Conservation (phyloP, 805 yeast species). For the Phaffomyces opuntiae region DNA sequence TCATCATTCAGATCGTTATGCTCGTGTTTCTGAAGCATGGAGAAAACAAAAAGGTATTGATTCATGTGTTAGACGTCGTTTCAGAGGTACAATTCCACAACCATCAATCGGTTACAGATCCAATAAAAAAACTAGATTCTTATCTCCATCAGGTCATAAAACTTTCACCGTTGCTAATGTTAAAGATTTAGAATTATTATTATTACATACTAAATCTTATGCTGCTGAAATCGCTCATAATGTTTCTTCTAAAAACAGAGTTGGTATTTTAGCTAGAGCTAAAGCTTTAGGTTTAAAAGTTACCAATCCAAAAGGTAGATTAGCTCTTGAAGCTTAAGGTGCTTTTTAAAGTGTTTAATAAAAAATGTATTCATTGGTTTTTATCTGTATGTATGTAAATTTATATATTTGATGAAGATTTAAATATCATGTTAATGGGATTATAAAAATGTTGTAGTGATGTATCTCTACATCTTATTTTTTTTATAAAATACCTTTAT, state of each 20-base stretch:
- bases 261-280: constrained; percentile 91
- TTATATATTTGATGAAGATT: too few species aligned
- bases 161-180: constrained; percentile 88
- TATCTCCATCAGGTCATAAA: constrained; percentile 98
- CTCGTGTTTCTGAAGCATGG: constrained; percentile 98
- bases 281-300: constrained; percentile 98
- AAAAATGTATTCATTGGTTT: not conserved
- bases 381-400: too few species aligned
- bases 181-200: constrained; percentile 88
- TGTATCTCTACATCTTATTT: not conserved
- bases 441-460: too few species aligned
- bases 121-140: constrained; percentile 95
- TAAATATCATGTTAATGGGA: too few species aligned
- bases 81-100: constrained; percentile 98
- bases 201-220: constrained; percentile 95
- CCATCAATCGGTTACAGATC: constrained; percentile 99
- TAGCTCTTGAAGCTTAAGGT: constrained; percentile 89
- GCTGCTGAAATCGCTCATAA: constrained; percentile 99
- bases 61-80: constrained; percentile 99
- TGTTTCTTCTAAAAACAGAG: constrained; percentile 98
- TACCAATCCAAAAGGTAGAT: constrained; percentile 99
- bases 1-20: constrained; percentile 99
- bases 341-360: constrained; percentile 4
- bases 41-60: constrained; percentile 99
- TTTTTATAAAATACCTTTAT: not conserved